Evolutionary conservation across 139 green algal species (phyloP).

Genomic region (Picochlorum sp.): DNA sequence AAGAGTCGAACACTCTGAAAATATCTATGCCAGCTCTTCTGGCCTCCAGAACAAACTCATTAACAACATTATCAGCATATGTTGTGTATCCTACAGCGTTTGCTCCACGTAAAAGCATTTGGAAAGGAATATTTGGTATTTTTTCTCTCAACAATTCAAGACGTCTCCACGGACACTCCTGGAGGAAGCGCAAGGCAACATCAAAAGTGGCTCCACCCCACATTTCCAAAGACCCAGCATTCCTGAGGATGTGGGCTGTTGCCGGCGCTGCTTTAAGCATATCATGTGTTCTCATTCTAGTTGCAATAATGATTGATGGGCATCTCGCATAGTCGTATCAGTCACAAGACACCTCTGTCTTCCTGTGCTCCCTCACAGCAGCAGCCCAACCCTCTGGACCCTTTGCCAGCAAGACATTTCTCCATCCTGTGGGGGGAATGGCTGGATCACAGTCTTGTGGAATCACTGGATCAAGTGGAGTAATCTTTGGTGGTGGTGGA

Average conservation of each 20-base stretch:
- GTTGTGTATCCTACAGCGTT: slow-evolving; percentile 89
- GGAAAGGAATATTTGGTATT: slow-evolving; percentile 89
- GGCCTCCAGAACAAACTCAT: slow-evolving; percentile 64
- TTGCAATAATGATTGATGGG: slow-evolving; percentile 82
- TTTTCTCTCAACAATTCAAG: slow-evolving; percentile 74
- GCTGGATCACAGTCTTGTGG: slow-evolving; percentile 25
- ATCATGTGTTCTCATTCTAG: slow-evolving; percentile 68
- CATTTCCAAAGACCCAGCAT: slow-evolving; percentile 76
- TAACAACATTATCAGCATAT: slow-evolving; percentile 82
- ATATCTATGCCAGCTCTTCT: slow-evolving; percentile 71
- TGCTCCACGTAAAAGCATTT: slow-evolving; percentile 88
- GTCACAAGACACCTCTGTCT: slow-evolving; percentile 69
- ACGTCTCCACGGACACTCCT: slow-evolving; percentile 86
- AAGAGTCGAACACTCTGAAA: slow-evolving; percentile 78
- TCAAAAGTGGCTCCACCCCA: slow-evolving; percentile 94
- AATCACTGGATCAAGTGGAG: slow-evolving; percentile 30
- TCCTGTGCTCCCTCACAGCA: slow-evolving; percentile 63
- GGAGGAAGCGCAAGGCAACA: slow-evolving; percentile 80
- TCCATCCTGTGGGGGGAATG: slow-evolving; percentile 53
- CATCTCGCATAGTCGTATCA: slow-evolving; percentile 88
- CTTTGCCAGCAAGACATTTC: slow-evolving; percentile 55
- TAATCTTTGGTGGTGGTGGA: slow-evolving; percentile 33
- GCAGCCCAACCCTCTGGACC: slow-evolving; percentile 78
- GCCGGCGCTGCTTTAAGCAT: slow-evolving; percentile 64
- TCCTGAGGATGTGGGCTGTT: slow-evolving; percentile 57